Percentiles rank a stretch among this genome's conserved stretches.
Evolutionary conservation across 31 red algal species (phyloP).

Genomic region (Bonnemaisonia californica): DNA sequence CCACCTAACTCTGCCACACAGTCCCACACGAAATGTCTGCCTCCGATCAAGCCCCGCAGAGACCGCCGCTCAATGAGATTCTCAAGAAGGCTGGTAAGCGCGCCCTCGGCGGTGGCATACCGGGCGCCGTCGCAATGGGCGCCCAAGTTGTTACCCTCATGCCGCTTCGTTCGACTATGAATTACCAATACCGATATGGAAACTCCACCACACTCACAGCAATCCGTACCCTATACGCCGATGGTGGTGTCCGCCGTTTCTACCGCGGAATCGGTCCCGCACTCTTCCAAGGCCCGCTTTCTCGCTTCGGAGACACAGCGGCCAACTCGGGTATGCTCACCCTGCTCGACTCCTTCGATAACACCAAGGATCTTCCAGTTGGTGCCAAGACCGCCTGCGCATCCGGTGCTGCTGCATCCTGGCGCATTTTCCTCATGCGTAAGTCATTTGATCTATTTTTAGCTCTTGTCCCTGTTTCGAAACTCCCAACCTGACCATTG

Average conservation of each 20-base stretch:
- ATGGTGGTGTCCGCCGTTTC: constrained; percentile 78
- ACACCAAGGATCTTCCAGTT: constrained; percentile 62
- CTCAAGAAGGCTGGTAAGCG: constrained; percentile 69
- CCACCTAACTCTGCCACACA: neutral
- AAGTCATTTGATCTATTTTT: constrained; percentile 11
- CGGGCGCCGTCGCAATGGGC: constrained; percentile 71
- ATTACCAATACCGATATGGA: constrained; percentile 82
- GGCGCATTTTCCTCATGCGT: constrained; percentile 92
- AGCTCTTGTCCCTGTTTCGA: neutral
- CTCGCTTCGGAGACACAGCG: constrained; percentile 82
- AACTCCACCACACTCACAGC: constrained; percentile 39
- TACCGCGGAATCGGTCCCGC: constrained; percentile 72
- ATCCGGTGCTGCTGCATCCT: constrained; percentile 54
- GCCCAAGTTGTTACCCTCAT: constrained; percentile 78
- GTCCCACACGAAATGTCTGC: constrained; percentile 18
- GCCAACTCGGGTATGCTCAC: constrained; percentile 76
- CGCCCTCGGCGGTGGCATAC: constrained; percentile 72
- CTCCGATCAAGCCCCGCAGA: constrained; percentile 7
- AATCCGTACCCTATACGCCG: constrained; percentile 62
- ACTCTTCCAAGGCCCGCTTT: constrained; percentile 71
- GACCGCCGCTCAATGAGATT: constrained; percentile 50
- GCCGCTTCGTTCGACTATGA: constrained; percentile 77
- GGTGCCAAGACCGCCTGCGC: constrained; percentile 64
- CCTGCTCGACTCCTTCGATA: constrained; percentile 65
- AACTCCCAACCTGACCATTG: neutral